Evolutionary conservation across 192 early-diverging fungal species (phyloP), one percentile per base, ranked within the genome.

Genomic region (Rhizophagus prolifer): DNA sequence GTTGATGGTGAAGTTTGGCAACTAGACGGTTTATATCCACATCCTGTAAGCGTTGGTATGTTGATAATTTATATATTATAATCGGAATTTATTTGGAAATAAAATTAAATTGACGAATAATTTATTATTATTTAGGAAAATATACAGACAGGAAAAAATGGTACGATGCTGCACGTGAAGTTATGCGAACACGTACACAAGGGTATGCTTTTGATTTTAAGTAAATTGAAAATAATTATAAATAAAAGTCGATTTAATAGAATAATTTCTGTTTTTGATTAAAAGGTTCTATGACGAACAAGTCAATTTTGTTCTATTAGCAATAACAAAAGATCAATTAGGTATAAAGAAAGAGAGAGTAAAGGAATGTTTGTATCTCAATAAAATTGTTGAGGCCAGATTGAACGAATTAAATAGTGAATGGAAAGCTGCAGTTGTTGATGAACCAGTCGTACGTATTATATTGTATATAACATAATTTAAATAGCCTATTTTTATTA

Each of bases 251-350:
- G 8, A 41, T 34, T 36, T 6, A 30, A 28, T 64, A 12, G 14
- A 64, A 36, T 16, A 31, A 19, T 16, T n/a, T 8, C 10, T 23
- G n/a, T 67, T 25, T n/a, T 34, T 38, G 1, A 30, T 38, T 67
- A 12, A 36, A 41, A 80, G 44, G 75, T 75, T 64, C 47, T 25
- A 26, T 9, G 47, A 13, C 1, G 62, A 74, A 41, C 85, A 89
- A 73, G 85, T 87, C 54, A 62, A 87, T 54, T 89, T 86, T 72
- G 87, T 86, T 50, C 75, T 89, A 61, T 82, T 89, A 84, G 87
- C 75, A 41, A 66, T 84, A 2, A 78, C 76, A 26, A 78, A 84
- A 70, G 78, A 84, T 64, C 79, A 72, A 71, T 72, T 76, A 72
- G 62, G 58, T 8, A 50, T 66, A 2, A 54, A 74, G 46, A 75